Evolutionary conservation across 1,139 yeast genomes (phyloP), one percentile per base, ranked within the genome.

Genomic region (Groenewaldozyma auringiensis): DNA sequence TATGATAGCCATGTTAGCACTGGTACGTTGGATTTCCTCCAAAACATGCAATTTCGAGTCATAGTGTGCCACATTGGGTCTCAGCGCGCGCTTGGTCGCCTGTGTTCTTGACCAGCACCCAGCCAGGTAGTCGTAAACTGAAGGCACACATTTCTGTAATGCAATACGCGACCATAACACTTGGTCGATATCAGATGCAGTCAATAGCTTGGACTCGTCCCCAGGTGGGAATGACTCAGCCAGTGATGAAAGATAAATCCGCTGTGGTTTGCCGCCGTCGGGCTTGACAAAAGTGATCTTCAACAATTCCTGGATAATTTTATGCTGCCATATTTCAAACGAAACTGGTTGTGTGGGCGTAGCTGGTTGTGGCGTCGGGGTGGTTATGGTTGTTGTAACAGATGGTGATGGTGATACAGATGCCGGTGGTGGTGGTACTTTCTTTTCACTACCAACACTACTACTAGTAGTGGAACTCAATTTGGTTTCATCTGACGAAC

Each of bases 91-190:
- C 32, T 45, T 45, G 27, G 47, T 47, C 14, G 39, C 39, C 3
- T 31, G 41, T 9, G 55, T 54, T 18, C 58, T 47, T 13, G 48
- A 36, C 59, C 58, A 58, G 37, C 54, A 44, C n/a, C 49, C 47
- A 42, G 56, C 47, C 29, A 58, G 50, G 41, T 57, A 58, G 37
- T 54, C 57, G 45, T 57, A 57, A 4, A 53, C 53, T 2, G 56
- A 44, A 11, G 55, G 53, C 6, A 46, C 40, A 37, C 54, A 48
- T 16, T 46, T 40, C 16, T 50, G 49, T 18, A 55, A 62, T 1
- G 61, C 54, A 20, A 65, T 47, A 9, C 65, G 56, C 20, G 56
- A 40, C 51, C 63, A 59, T 14, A 63, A 43, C 3, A 60, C 54
- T 3, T 56, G 51, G 44, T 64, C 68, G 17, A 64, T 50, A n/a